These are phyloP conservation scores for Diaporthe capsici DNA, from an alignment of 2,329 filamentous ascomycete species.

Conservation along the genomic window DNA sequence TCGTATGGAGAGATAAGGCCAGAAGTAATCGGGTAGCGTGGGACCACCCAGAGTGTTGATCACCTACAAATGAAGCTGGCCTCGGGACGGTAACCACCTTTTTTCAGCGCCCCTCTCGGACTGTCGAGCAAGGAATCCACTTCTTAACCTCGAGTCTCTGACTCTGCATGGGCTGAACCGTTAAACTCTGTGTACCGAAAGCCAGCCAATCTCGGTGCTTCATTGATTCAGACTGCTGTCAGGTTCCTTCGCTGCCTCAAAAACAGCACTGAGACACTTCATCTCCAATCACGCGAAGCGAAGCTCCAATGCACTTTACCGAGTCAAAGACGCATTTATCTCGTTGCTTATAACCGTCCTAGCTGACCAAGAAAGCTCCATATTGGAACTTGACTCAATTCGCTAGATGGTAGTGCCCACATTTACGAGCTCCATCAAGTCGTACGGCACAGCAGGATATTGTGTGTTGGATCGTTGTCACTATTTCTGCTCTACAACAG, in stretches of 20 bases:
- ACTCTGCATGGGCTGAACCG: neutral
- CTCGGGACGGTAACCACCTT: neutral
- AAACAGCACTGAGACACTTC: too few species aligned
- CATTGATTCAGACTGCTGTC: neutral
- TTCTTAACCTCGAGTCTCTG: neutral
- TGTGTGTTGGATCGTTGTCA: too few species aligned
- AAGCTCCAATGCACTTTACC: too few species aligned
- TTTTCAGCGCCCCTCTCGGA: neutral
- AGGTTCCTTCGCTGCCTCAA: neutral
- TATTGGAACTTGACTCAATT: too few species aligned
- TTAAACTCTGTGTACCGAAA: neutral
- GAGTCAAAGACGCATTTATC: too few species aligned
- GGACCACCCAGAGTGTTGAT: constrained; percentile 3
- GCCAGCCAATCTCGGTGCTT: neutral
- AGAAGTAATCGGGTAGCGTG: neutral
- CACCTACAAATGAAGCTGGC: neutral
- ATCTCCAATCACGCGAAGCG: too few species aligned
- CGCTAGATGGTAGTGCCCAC: too few species aligned
- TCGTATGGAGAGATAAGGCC: constrained; percentile 9
- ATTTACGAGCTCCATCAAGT: too few species aligned
- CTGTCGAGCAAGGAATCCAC: neutral
- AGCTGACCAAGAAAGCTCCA: too few species aligned
- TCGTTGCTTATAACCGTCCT: too few species aligned
- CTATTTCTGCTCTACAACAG: too few species aligned
- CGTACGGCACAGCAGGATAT: too few species aligned